Evolutionary conservation across 2,329 filamentous ascomycete genomes (phyloP).

Genomic region (Seiridium unicorne): DNA sequence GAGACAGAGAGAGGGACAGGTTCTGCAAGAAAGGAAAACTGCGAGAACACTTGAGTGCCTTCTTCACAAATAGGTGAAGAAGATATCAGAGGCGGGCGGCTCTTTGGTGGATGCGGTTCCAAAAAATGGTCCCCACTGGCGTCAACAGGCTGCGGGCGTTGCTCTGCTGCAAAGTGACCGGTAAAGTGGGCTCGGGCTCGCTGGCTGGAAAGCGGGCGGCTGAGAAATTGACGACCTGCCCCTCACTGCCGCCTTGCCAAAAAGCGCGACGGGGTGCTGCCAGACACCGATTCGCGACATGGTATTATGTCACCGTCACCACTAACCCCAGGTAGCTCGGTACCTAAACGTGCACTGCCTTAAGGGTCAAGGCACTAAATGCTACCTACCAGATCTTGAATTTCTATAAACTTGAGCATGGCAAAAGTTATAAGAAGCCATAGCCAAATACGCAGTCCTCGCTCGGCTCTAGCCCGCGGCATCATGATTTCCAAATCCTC

Average conservation of each 20-base stretch:
- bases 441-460: too few species aligned
- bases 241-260: conserved; percentile 3
- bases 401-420: background rate
- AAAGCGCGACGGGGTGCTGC: background rate
- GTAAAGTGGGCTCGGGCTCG: background rate
- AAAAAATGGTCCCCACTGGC: background rate
- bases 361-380: too few species aligned
- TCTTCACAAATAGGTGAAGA: conserved; percentile 6
- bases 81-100: conserved; percentile 8
- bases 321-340: background rate
- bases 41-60: conserved; percentile 1
- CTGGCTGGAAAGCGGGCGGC: background rate
- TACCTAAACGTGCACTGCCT: background rate
- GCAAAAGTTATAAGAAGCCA: too few species aligned
- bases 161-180: background rate
- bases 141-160: background rate
- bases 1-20: background rate
- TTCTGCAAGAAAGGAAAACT: background rate
- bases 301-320: conserved; percentile 5
- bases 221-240: conserved; percentile 8
- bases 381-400: too few species aligned
- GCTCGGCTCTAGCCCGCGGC: too few species aligned
- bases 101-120: background rate
- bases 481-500: too few species aligned
- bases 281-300: background rate